Evolutionary conservation across 768 basidiomycete genomes (phyloP), one percentile per base, ranked within the genome.

Genomic region (Boletus rex-veris): DNA sequence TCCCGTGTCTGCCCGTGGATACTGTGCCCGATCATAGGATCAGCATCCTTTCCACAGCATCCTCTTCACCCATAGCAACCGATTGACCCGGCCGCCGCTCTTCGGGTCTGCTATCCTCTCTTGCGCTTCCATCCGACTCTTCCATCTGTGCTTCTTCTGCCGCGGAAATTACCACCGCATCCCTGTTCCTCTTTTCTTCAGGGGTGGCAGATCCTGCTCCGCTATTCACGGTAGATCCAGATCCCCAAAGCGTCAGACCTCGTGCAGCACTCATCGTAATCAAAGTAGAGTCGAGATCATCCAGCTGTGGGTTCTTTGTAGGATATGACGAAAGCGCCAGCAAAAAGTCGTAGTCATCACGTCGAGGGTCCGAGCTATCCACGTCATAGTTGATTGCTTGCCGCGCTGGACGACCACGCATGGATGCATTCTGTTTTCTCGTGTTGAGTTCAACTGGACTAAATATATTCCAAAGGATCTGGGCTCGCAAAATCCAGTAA

Each of bases 341-440:
- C 51, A 84, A 57, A 62, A 80, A 83, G 57, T 83, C 82, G 57
- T 83, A 85, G 50, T 80, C 75, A 49, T 78, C 74, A 5, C 58
- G 65, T 26, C 66, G 62, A 58, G 64, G 54, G 50, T 65, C 57
- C n/a, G 33, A 15, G 38, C n/a, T 40, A 16, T 58, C 38, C 24
- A 30, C 30, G 43, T 63, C 57, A 21, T 58, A 59, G 33, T 59
- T 47, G 42, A 24, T 58, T 24, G 37, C 37, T 40, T 58, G 63
- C 9, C 62, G 62, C 30, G 52, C 47, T 24, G 58, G 50, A 36
- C 72, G 73, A 42, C 69, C 56, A 31, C 74, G 75, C 63, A 69
- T 68, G 3, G 75, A 71, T 9, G 74, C 76, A 49, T 80, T 77
- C 52, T 78, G 75, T 60, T 75, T 74, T 58, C 70, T 73, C 48